Evolutionary conservation across 2,329 filamentous ascomycete genomes (phyloP).

Genomic region (Diplodia corticola): DNA sequence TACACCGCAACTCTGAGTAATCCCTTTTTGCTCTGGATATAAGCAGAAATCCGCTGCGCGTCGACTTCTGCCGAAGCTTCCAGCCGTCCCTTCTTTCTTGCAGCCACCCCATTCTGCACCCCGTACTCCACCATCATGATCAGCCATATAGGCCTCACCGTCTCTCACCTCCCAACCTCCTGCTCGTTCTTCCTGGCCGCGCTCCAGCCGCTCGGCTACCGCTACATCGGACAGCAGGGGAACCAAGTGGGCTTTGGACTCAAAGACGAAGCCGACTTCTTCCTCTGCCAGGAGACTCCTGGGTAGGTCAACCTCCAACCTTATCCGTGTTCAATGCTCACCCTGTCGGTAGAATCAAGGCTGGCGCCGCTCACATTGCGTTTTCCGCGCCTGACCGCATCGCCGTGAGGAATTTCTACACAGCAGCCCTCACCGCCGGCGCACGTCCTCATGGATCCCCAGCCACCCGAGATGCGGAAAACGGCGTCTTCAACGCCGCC

Average conservation of each 20-base stretch:
- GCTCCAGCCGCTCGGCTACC: slow-evolving; percentile 74
- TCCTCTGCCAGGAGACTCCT: slow-evolving; percentile 61
- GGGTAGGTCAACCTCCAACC: slow-evolving; percentile 47
- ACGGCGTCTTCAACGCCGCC: slow-evolving; percentile 62
- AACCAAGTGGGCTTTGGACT: slow-evolving; percentile 63
- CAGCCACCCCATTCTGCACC: too few relatives aligned
- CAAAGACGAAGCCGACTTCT: slow-evolving; percentile 61
- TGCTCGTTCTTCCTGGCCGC: slow-evolving; percentile 82
- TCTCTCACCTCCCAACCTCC: slow-evolving; percentile 75
- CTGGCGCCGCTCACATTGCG: slow-evolving; percentile 61
- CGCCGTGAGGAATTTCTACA: slow-evolving; percentile 71
- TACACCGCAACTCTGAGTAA: slow-evolving; percentile 19
- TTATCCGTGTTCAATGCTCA: background rate
- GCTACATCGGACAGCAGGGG: slow-evolving; percentile 64
- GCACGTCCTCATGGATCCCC: slow-evolving; percentile 60
- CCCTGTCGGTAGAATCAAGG: slow-evolving; percentile 42
- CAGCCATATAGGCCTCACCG: slow-evolving; percentile 64
- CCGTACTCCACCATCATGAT: slow-evolving; percentile 48
- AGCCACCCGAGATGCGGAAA: slow-evolving; percentile 53
- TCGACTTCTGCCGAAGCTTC: background rate
- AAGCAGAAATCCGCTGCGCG: background rate
- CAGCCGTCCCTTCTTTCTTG: background rate
- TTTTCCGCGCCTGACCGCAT: slow-evolving; percentile 67
- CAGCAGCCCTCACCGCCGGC: slow-evolving; percentile 66
- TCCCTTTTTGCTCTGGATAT: background rate